Percentiles rank a stretch among this genome's conserved stretches.
Conservation (phyloP, 2,329 filamentous ascomycete species). For the Pestalotiopsis fici region DNA sequence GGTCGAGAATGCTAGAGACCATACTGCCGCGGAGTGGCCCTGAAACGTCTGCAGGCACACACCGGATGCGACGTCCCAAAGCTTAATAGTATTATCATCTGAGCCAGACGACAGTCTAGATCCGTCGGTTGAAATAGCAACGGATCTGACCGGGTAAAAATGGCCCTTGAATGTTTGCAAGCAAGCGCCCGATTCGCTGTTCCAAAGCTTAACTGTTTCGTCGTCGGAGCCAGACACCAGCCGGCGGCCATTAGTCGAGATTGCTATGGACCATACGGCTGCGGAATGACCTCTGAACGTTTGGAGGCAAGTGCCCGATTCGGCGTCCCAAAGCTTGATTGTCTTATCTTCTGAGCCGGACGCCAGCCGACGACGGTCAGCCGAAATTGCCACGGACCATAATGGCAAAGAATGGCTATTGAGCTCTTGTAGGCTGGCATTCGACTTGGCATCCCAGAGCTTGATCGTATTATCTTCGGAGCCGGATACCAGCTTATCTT, state of each 20-base stretch:
- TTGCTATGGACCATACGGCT: neutral
- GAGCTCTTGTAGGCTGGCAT: conserved; percentile 14
- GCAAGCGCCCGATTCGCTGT: neutral
- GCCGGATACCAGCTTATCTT: conserved; percentile 6
- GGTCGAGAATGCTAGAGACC: no score
- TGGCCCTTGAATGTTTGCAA: conserved; percentile 11
- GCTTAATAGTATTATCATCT: neutral
- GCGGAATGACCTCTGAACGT: neutral
- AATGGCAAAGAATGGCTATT: neutral
- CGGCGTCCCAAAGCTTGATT: neutral
- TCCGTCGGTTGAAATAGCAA: neutral
- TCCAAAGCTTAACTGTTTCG: neutral
- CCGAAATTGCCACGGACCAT: neutral
- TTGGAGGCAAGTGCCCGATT: neutral
- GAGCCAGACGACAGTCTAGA: neutral
- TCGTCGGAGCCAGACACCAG: neutral
- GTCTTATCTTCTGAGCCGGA: neutral
- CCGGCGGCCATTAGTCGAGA: neutral
- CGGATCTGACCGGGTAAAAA: neutral
- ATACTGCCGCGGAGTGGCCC: no score
- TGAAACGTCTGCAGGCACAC: neutral
- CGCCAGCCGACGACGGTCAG: neutral
- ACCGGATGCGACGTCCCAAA: neutral
- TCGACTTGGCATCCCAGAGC: conserved; percentile 2
- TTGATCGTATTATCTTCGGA: conserved; percentile 2